A percentile compares a stretch with the other conserved stretches of the same genome.
Evolutionary conservation across 78 protist species (phyloP).

Genomic region (Pigoraptor vietnamica): DNA sequence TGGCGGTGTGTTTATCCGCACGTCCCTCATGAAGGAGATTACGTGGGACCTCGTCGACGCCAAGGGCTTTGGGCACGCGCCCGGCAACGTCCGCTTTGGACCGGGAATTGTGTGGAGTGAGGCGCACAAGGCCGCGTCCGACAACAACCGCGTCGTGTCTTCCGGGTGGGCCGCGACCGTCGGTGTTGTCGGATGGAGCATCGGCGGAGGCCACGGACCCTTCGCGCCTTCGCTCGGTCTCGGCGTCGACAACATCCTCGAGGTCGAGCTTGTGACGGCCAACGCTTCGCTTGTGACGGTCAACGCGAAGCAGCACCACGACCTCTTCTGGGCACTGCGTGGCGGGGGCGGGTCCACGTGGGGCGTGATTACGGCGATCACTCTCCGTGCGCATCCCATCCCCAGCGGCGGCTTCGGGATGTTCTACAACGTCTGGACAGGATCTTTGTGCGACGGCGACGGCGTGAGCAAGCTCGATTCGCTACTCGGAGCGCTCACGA

Average conservation of each 20-base stretch:
- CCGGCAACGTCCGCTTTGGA: not conserved
- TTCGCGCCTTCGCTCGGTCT: conserved; percentile 4
- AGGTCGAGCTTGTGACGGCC: conserved; percentile 6
- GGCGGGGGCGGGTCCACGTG: conserved; percentile 28
- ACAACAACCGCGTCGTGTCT: not conserved
- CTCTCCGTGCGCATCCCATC: not conserved
- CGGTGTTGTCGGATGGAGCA: not conserved
- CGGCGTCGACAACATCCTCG: conserved; percentile 17
- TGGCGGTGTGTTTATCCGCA: not conserved
- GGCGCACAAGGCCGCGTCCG: not conserved
- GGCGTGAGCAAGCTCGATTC: not conserved
- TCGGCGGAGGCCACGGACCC: conserved; percentile 5
- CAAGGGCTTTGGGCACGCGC: not conserved
- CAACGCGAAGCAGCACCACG: not conserved
- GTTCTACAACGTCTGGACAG: not conserved
- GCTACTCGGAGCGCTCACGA: not conserved
- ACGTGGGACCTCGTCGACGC: not conserved
- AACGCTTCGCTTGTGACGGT: not conserved
- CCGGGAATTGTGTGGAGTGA: not conserved
- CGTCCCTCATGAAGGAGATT: not conserved
- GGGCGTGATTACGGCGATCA: conserved; percentile 7
- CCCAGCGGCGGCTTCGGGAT: not conserved
- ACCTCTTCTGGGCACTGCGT: conserved; percentile 21
- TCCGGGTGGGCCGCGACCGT: conserved; percentile 1
- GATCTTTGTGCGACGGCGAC: not conserved